Conservation (phyloP, 108 stramenopile species). For the Cyclotella sp. region DNA sequence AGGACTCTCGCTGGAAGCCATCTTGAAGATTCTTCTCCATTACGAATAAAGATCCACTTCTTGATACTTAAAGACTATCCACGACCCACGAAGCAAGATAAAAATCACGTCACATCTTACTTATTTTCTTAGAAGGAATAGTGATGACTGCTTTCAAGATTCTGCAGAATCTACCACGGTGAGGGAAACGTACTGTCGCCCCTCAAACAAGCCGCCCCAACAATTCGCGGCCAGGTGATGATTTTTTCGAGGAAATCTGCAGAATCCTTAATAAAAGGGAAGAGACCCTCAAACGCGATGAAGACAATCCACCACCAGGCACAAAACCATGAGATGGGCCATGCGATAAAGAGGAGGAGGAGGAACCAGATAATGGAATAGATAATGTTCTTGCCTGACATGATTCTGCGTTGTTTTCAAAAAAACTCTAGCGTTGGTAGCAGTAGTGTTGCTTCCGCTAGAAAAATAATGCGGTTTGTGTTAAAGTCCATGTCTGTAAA, state of each 20-base stretch:
- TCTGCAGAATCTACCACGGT: constrained; percentile 32
- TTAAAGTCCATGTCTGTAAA: too few relatives aligned
- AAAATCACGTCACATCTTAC: too few relatives aligned
- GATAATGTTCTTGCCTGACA: constrained; percentile 26
- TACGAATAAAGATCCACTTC: too few relatives aligned
- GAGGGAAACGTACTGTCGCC: constrained; percentile 46
- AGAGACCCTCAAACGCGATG: constrained; percentile 50
- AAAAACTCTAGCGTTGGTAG: neutral
- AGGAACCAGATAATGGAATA: constrained; percentile 53
- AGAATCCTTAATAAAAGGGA: constrained; percentile 46
- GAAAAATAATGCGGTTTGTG: neutral
- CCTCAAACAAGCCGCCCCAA: constrained; percentile 40
- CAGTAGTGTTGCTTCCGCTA: neutral
- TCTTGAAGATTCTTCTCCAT: too few relatives aligned
- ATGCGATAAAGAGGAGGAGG: constrained; percentile 60
- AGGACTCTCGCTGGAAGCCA: too few relatives aligned
- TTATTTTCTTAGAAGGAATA: too few relatives aligned
- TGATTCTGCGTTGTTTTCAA: constrained; percentile 2
- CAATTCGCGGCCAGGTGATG: constrained; percentile 50
- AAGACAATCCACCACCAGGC: constrained; percentile 54
- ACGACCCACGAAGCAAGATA: too few relatives aligned
- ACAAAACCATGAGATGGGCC: constrained; percentile 52
- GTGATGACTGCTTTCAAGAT: too few relatives aligned
- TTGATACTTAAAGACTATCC: too few relatives aligned
- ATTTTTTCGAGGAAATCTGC: constrained; percentile 56